phyloP scores from a whole-genome alignment of 306 rosid genomes.

The Rosa multiflora region DNA sequence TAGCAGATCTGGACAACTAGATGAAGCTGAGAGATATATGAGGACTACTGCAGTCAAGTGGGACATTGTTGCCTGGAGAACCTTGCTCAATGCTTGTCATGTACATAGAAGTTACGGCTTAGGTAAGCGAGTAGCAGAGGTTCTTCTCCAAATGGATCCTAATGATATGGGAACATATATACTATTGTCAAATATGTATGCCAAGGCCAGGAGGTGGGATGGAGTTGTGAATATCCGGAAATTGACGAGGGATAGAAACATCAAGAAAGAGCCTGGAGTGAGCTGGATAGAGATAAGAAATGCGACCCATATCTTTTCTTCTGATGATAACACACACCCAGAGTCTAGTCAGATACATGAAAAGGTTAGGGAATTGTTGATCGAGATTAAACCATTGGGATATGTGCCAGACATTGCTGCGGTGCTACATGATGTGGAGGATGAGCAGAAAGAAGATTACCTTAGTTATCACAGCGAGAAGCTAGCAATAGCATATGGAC shows the following conservation, averaged over 20 bases:
- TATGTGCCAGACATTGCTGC: conserved; percentile 33
- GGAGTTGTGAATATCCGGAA: conserved; percentile 40
- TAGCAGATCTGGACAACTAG: conserved; percentile 39
- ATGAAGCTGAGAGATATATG: conserved; percentile 36
- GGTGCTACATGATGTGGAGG: conserved; percentile 42
- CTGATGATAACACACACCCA: conserved; percentile 36
- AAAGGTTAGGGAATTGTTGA: conserved; percentile 36
- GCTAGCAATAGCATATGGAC: conserved; percentile 32
- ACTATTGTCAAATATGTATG: conserved; percentile 42
- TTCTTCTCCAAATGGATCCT: conserved; percentile 34
- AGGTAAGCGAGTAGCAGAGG: conserved; percentile 34
- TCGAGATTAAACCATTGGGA: conserved; percentile 35
- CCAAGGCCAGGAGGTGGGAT: conserved; percentile 44
- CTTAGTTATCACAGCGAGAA: conserved; percentile 39
- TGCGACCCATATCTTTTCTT: conserved; percentile 36
- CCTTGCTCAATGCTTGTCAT: conserved; percentile 39
- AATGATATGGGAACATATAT: conserved; percentile 38
- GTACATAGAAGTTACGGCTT: conserved; percentile 31
- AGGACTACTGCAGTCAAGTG: conserved; percentile 30
- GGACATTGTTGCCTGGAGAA: conserved; percentile 43
- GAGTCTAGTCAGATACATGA: conserved; percentile 32
- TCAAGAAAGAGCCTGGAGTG: conserved; percentile 50
- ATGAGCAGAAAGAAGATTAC: conserved; percentile 41
- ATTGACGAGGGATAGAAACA: conserved; percentile 35
- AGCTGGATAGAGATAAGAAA: conserved; percentile 44